Percentiles rank a stretch among this genome's conserved stretches.
Evolutionary conservation across 2,329 filamentous ascomycete genomes (phyloP).

Genomic region (Chrysosporium keratinophilum): DNA sequence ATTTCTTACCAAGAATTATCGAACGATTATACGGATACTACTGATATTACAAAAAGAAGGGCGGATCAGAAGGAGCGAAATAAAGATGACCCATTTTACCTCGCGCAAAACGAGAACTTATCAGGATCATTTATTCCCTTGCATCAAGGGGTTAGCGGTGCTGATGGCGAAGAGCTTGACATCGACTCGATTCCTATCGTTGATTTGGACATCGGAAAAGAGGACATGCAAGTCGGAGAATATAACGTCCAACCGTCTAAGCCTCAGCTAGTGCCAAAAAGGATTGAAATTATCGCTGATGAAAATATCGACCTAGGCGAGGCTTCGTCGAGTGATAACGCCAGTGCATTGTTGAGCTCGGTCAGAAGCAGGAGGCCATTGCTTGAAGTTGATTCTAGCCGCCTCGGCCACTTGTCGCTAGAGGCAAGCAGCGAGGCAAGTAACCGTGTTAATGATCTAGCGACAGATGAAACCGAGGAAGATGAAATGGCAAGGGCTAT

Average conservation of each 20-base stretch:
- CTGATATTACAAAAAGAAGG: slow-evolving; percentile 64
- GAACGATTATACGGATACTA: slow-evolving; percentile 44
- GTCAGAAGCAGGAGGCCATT: slow-evolving; percentile 51
- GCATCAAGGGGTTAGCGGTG: slow-evolving; percentile 58
- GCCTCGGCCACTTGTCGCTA: slow-evolving; percentile 62
- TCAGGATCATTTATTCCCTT: slow-evolving; percentile 64
- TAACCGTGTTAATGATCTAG: slow-evolving; percentile 44
- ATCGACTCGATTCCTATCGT: slow-evolving; percentile 95
- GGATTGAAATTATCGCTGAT: slow-evolving; percentile 59
- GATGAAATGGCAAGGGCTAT: slow-evolving; percentile 81
- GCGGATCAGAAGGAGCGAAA: slow-evolving; percentile 72
- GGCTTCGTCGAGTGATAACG: slow-evolving; percentile 47
- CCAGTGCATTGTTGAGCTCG: slow-evolving; percentile 33
- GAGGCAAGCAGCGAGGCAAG: slow-evolving; percentile 39
- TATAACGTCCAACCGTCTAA: slow-evolving; percentile 18
- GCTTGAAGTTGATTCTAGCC: slow-evolving; percentile 69
- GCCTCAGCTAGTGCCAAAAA: slow-evolving; percentile 40
- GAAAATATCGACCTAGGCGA: slow-evolving; percentile 53
- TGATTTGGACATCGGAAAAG: slow-evolving; percentile 62
- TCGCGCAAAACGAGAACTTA: slow-evolving; percentile 45
- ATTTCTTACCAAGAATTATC: slow-evolving; percentile 30
- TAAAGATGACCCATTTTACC: slow-evolving; percentile 93
- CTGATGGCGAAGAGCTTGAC: slow-evolving; percentile 70
- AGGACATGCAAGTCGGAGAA: neutral
- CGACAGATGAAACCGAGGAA: slow-evolving; percentile 64